Conservation (phyloP, 2,329 filamentous ascomycete species). For the Dactylella cylindrospora region DNA sequence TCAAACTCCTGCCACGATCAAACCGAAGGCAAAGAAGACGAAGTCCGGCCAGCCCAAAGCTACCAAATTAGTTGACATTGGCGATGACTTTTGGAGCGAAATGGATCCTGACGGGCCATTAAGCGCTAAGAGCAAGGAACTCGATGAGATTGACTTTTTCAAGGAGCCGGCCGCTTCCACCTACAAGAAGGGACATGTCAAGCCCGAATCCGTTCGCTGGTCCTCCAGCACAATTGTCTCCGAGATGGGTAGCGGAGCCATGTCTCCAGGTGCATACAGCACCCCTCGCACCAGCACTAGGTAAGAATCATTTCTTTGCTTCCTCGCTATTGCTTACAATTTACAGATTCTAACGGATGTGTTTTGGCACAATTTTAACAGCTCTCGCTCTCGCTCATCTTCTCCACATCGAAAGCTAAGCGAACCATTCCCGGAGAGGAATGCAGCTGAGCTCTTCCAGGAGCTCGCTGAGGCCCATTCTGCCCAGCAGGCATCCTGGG, state of each 20-base stretch:
- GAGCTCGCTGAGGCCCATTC: constrained; percentile 60
- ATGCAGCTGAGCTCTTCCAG: constrained; percentile 51
- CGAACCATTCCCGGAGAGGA: constrained; percentile 49
- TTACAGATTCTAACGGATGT: constrained; percentile 5
- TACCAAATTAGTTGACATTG: constrained; percentile 53
- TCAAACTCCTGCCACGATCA: constrained; percentile 43
- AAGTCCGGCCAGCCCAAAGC: constrained; percentile 53
- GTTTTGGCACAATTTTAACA: constrained; percentile 4
- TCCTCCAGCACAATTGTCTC: constrained; percentile 56
- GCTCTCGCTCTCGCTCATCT: constrained; percentile 37
- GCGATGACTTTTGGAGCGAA: constrained; percentile 57
- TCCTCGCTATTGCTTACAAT: constrained; percentile 24
- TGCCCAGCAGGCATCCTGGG: constrained; percentile 73
- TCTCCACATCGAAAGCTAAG: constrained; percentile 49
- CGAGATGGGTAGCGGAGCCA: constrained; percentile 53
- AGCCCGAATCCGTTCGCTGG: constrained; percentile 53
- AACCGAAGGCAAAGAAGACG: constrained; percentile 48
- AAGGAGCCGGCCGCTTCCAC: constrained; percentile 20
- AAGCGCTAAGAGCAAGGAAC: constrained; percentile 30
- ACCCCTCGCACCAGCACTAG: constrained; percentile 60
- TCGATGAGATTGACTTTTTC: constrained; percentile 33
- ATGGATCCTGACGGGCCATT: constrained; percentile 56
- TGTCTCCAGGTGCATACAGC: constrained; percentile 50
- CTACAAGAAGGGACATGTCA: constrained; percentile 49
- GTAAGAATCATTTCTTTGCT: constrained; percentile 51